Percentiles rank a stretch among this genome's conserved stretches.
Evolutionary conservation across 1,284 basidiomycete genomes (phyloP).

Genomic region (Paramarasmius palmivorus): DNA sequence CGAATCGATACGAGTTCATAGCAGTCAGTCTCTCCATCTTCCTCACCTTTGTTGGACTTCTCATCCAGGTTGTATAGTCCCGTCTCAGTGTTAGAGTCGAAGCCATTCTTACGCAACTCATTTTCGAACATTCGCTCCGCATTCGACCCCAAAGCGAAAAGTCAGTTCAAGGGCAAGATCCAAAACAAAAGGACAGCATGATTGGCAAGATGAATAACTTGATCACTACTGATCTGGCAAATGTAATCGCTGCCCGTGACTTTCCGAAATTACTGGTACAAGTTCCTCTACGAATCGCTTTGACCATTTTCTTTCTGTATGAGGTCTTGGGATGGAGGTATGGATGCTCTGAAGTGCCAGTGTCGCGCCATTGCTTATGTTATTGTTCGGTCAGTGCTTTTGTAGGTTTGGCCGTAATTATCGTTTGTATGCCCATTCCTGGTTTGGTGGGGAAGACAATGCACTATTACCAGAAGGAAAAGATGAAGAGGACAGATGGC

Average conservation of each 20-base stretch:
- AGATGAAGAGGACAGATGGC: slow-evolving; percentile 23
- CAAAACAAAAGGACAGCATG: slow-evolving; percentile 22
- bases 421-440: slow-evolving; percentile 50
- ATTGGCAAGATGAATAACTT: slow-evolving; percentile 44
- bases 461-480: slow-evolving; percentile 18
- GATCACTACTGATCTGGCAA: slow-evolving; percentile 24
- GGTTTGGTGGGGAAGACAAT: slow-evolving; percentile 29
- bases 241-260: slow-evolving; percentile 21
- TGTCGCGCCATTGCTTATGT: too few species aligned
- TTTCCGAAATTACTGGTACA: slow-evolving; percentile 19
- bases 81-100: slow-evolving; percentile 55
- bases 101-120: slow-evolving; percentile 65
- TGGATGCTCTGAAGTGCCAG: too few species aligned
- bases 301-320: slow-evolving; percentile 46
- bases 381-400: slow-evolving; percentile 46
- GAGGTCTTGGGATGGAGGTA: slow-evolving; percentile 47
- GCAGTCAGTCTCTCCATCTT: slow-evolving; percentile 30
- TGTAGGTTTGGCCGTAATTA: slow-evolving; percentile 52
- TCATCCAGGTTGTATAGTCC: slow-evolving; percentile 24
- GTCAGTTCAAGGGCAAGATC: slow-evolving; percentile 4
- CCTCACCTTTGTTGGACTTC: neutral
- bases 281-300: slow-evolving; percentile 26
- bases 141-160: slow-evolving; percentile 63
- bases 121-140: slow-evolving; percentile 71
- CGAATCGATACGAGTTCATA: slow-evolving; percentile 52